Evolutionary conservation across 441 rosid genomes (phyloP).

Genomic region (California macrophylla): DNA sequence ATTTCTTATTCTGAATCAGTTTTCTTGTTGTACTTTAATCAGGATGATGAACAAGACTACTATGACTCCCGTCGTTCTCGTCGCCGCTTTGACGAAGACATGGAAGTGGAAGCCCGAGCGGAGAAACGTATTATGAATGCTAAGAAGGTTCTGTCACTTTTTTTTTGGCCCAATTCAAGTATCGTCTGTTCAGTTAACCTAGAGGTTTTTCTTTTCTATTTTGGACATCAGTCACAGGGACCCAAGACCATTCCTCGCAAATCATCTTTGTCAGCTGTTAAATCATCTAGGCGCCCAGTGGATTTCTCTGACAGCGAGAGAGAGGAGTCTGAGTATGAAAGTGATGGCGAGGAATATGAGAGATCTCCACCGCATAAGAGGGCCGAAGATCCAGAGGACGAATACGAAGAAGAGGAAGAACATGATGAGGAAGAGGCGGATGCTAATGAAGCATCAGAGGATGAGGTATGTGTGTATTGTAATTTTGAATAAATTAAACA

Average conservation of each 20-base stretch:
- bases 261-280: constrained; percentile 42
- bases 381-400: constrained; percentile 62
- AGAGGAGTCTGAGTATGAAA: constrained; percentile 93
- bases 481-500: neutral
- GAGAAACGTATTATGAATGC: constrained; percentile 86
- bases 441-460: constrained; percentile 57
- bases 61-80: constrained; percentile 66
- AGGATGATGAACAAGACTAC: constrained; percentile 87
- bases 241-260: constrained; percentile 52
- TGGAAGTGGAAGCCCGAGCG: constrained; percentile 81
- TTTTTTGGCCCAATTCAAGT: neutral
- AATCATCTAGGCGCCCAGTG: constrained; percentile 54
- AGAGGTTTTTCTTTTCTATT: constrained; percentile 5
- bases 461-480: constrained; percentile 22
- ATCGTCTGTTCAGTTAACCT: neutral
- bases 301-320: constrained; percentile 79
- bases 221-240: constrained; percentile 35
- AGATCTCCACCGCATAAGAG: constrained; percentile 48
- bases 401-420: constrained; percentile 75
- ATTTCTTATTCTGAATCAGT: neutral
- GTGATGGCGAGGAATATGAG: constrained; percentile 73
- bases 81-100: constrained; percentile 74
- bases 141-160: constrained; percentile 53
- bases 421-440: constrained; percentile 43
- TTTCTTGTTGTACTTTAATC: constrained; percentile 16